Evolutionary conservation across 1,284 basidiomycete species (phyloP), one percentile per base, ranked within the genome.

Genomic region (Trichosporon coremiiforme): DNA sequence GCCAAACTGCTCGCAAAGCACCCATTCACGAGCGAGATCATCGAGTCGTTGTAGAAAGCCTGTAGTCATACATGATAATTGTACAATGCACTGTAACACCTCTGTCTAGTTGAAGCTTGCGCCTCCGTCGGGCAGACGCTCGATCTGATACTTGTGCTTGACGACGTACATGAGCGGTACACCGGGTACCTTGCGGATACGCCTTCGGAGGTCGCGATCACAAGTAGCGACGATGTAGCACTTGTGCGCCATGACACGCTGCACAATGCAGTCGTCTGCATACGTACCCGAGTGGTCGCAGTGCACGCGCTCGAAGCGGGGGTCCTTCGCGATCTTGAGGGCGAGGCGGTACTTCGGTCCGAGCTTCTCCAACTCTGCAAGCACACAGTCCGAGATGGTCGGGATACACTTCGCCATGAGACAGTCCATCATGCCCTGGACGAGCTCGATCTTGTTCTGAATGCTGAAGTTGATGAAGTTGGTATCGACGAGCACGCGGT

Each of bases 381-480:
- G 91, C 8, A 99, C 97, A 78, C 97, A 99, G 81, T 98, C 95
- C 20, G 97, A 98, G 33, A 99, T 93, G 77, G 95, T 98, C 0
- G 97, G 97, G 76, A 98, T 98, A 81, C 95, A 96, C 86, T 99
- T 98, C n/a, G 97, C 97, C 84, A 94, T 98, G 13, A 99, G 86
- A 78, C 95, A 98, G 82, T 99, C 97, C 95, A 99, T 98, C 97
- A 99, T 98, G 15, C 94, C 95, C 78, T 92, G 90, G 22, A 98
- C 88, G 63, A 99, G 88, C 83, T 99, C 97, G 75, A 99, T 87
- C 84, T 98, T 98, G 85, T 99, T 99, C 85, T 99, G 96, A 65
- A 99, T 87, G 75, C 91, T 94, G 82, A 99, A 96, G 82, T 99
- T 99, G 87, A 99, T 98, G 80, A 99, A 99, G 83, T 99, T 99